Evolutionary conservation across 2,329 filamentous ascomycete species (phyloP), one percentile per base, ranked within the genome.

Genomic region (Neonectria faginata): DNA sequence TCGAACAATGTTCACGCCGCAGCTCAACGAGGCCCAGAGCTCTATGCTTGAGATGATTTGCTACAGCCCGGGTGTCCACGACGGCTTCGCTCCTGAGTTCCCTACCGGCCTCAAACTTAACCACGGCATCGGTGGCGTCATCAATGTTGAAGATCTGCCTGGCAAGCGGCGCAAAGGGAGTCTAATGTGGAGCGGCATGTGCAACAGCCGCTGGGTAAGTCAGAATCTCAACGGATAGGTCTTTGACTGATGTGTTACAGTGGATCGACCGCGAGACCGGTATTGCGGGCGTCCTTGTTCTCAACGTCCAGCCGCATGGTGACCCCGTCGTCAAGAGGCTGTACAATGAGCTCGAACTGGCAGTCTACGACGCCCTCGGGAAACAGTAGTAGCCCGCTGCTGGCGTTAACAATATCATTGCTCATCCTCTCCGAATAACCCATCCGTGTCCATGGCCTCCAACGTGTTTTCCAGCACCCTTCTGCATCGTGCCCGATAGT

Each of bases 401-500:
- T 18, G 11, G 20, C 14, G 41, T 33, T 8, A 63, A 47, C 47
- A 36, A 9, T 48, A 47, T 44, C n/a, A 44, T 42, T 67, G 48
- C 6, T 68, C 62, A 3, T 70, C 58, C 3, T 68, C 60, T 3
- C 71, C 67, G 62, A 79, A 66, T 31, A 76, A 53, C 31, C 74
- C 73, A 41, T 79, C 77, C 29, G 66, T 59, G 25, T 75, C 66
- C 70, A 83, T 80, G 2, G 75, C 73, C 69, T 79, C 76, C n/a
- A 85, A 73, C 6, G 82, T 82, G 47, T 77, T 80, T 64, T 80
- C 77, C 57, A 88, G 66, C 1, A 88, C 85, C 22, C 74, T 79
- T 57, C 80, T 78, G 68, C 84, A 87, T 67, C 84, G 79, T 29
- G 73, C 70, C 25, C 86, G 77, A 68, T 88, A 88, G n/a, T 79